Conservation (phyloP, 257 asterid genomes). For the Lycium ferocissimum region DNA sequence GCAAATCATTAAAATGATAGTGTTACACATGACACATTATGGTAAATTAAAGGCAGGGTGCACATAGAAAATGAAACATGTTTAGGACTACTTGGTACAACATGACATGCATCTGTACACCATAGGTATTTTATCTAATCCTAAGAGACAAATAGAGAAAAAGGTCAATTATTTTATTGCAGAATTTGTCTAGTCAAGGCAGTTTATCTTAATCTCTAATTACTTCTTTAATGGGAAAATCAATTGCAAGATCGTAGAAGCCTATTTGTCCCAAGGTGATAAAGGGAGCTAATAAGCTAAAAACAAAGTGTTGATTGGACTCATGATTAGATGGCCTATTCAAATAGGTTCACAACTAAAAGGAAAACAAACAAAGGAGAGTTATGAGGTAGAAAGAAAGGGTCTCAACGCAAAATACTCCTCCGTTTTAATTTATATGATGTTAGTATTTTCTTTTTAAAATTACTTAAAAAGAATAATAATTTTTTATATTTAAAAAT, state of each 20-base stretch:
- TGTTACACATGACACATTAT: slow-evolving; percentile 15
- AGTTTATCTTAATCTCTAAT: slow-evolving; percentile 44
- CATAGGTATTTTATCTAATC: not conserved
- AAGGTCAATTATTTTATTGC: slow-evolving; percentile 38
- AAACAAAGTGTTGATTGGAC: slow-evolving; percentile 40
- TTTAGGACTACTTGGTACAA: slow-evolving; percentile 18
- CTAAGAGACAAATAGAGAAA: not conserved
- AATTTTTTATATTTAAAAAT: too few species aligned
- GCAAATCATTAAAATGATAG: not conserved
- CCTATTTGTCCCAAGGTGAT: slow-evolving; percentile 32
- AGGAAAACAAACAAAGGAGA: not conserved
- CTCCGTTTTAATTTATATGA: too few species aligned
- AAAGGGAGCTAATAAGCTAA: slow-evolving; percentile 29
- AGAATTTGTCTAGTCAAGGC: slow-evolving; percentile 46
- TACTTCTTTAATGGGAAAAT: slow-evolving; percentile 44
- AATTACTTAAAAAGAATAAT: too few species aligned
- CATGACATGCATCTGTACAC: not conserved
- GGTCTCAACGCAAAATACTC: not conserved
- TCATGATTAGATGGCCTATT: slow-evolving; percentile 41
- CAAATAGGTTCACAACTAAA: not conserved
- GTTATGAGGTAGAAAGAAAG: not conserved
- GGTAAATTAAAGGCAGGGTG: slow-evolving; percentile 24
- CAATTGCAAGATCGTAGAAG: slow-evolving; percentile 32
- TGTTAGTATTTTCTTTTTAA: too few species aligned
- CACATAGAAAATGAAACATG: slow-evolving; percentile 26